Evolutionary conservation across 768 basidiomycete species (phyloP).

Genomic region (Boletus huronensis): DNA sequence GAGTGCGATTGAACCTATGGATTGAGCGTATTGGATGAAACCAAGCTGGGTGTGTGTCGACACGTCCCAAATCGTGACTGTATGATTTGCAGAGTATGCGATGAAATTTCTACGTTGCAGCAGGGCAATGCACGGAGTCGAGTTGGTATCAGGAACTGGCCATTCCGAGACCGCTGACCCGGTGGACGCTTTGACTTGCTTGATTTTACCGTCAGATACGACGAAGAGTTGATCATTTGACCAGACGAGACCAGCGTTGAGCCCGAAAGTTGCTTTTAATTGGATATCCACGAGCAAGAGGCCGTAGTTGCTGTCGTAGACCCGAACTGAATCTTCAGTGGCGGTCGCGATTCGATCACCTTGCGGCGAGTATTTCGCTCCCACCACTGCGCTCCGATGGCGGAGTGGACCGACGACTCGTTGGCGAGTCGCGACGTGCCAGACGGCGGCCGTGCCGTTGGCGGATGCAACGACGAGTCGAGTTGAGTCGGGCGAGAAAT

Average conservation of each 20-base stretch:
- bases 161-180: neutral
- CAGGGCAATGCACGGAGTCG: neutral
- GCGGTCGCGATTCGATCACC: neutral
- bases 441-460: neutral
- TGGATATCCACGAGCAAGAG: neutral
- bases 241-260: constrained; percentile 1
- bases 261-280: no score
- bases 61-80: neutral
- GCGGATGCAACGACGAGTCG: neutral
- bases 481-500: neutral
- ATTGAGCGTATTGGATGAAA: neutral
- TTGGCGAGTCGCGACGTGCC: neutral
- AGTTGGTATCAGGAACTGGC: neutral
- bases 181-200: neutral
- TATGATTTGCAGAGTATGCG: neutral
- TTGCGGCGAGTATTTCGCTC: neutral
- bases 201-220: neutral
- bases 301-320: neutral
- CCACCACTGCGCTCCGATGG: neutral
- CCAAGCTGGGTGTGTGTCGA: neutral
- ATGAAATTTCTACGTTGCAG: neutral
- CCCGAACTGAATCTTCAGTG: neutral
- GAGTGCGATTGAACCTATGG: neutral
- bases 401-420: neutral
- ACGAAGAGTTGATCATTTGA: neutral